Evolutionary conservation across 108 stramenopile genomes (phyloP).

Genomic region (Fragilaria radians): DNA sequence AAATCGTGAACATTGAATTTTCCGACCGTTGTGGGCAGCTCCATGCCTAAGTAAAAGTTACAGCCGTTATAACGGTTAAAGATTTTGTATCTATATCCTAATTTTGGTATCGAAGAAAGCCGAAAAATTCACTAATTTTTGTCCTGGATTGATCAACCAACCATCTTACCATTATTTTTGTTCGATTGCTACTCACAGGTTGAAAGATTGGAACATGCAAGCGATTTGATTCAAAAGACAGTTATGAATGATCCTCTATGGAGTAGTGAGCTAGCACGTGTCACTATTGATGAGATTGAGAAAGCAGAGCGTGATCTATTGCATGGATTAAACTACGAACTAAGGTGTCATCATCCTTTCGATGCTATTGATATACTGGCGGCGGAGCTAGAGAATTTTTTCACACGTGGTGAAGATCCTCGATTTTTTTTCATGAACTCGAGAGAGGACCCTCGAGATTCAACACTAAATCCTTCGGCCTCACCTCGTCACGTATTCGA

Average conservation of each 20-base stretch:
- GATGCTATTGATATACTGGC: conserved; percentile 23
- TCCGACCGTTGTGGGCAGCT: too few species aligned
- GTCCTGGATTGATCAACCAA: too few species aligned
- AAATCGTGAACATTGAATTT: too few species aligned
- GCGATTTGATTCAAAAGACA: conserved; percentile 24
- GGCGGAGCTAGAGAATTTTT: neutral
- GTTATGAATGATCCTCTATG: conserved; percentile 15
- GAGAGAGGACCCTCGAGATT: neutral
- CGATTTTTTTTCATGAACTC: neutral
- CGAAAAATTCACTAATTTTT: too few species aligned
- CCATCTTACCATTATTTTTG: too few species aligned
- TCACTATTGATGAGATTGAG: conserved; percentile 37
- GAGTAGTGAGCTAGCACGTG: conserved; percentile 27
- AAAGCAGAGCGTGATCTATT: conserved; percentile 31
- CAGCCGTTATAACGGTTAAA: too few species aligned
- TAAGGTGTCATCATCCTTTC: conserved; percentile 41
- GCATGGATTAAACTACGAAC: conserved; percentile 38
- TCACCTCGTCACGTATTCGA: neutral
- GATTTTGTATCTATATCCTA: too few species aligned
- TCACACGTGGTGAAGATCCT: neutral
- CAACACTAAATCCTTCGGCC: neutral
- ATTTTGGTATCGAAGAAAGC: too few species aligned
- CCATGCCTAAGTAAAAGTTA: too few species aligned
- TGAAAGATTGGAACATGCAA: conserved; percentile 34
- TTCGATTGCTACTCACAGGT: too few species aligned